phyloP scores from a whole-genome alignment of 106 monocot genomes.

The Dioscorea dumetorum region DNA sequence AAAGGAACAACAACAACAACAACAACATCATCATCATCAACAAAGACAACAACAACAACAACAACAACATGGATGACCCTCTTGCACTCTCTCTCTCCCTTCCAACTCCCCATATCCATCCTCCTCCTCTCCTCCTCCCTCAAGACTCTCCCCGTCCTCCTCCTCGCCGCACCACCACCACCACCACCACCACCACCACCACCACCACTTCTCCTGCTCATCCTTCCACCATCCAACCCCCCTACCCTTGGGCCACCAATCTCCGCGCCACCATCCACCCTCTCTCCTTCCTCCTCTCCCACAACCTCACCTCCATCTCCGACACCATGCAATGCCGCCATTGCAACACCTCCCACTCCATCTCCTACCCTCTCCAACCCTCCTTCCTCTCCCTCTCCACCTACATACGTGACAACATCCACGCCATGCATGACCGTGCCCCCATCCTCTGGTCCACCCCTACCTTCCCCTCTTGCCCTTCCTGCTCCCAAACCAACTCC shows the following conservation, averaged over 20 bases:
- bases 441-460: conserved; percentile 13
- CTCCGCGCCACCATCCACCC: neutral
- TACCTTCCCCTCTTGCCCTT: neutral
- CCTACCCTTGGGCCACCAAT: conserved; percentile 15
- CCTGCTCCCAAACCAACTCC: neutral
- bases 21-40: no score
- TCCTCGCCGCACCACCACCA: no score
- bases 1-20: no score
- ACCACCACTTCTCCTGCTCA: no score
- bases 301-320: conserved; percentile 2
- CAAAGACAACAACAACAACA: no score
- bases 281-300: neutral
- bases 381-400: neutral
- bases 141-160: no score
- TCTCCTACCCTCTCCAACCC: conserved; percentile 3
- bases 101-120: no score
- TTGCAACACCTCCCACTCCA: neutral
- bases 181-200: no score
- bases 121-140: no score
- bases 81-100: no score
- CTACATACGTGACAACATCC: neutral
- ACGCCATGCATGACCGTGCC: conserved; percentile 10
- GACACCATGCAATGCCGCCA: conserved; percentile 12
- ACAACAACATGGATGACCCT: no score
- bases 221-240: conserved; percentile 1